Percentiles rank a stretch among this genome's conserved stretches.
Evolutionary conservation across 306 rosid species (phyloP).

Genomic region (Rosa rugosa): DNA sequence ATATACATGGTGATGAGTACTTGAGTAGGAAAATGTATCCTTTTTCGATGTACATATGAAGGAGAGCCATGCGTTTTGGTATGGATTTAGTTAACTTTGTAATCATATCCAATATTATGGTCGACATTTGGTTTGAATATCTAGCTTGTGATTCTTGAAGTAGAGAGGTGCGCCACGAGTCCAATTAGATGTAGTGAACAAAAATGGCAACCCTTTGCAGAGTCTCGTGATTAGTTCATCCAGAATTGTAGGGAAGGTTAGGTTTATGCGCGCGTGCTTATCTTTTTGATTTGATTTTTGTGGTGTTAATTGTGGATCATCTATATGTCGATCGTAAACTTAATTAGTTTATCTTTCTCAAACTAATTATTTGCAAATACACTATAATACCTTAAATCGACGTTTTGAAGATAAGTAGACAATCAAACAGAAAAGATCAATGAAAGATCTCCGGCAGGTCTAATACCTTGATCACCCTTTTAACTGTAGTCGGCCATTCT

Average conservation of each 20-base stretch:
- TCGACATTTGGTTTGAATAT: neutral
- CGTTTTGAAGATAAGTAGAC: neutral
- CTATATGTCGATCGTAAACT: no score
- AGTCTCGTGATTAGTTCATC: constrained; percentile 4
- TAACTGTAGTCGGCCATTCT: neutral
- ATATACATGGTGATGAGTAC: neutral
- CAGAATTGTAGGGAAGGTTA: neutral
- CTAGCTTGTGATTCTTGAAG: neutral
- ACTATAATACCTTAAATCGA: no score
- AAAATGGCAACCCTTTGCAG: neutral
- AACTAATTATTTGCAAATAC: neutral
- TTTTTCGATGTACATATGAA: neutral
- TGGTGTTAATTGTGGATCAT: neutral
- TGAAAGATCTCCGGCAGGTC: neutral
- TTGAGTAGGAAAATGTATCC: neutral
- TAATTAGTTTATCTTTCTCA: neutral
- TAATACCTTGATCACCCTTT: no score
- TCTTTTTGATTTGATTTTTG: neutral
- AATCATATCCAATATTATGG: neutral
- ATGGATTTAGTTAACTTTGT: neutral
- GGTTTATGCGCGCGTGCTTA: neutral
- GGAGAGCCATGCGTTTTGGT: neutral
- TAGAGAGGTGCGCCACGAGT: neutral
- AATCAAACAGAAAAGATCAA: neutral
- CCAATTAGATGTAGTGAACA: neutral